Conservation (phyloP, 371 early-diverging fungal species). For the Haplosporangium sp. region DNA sequence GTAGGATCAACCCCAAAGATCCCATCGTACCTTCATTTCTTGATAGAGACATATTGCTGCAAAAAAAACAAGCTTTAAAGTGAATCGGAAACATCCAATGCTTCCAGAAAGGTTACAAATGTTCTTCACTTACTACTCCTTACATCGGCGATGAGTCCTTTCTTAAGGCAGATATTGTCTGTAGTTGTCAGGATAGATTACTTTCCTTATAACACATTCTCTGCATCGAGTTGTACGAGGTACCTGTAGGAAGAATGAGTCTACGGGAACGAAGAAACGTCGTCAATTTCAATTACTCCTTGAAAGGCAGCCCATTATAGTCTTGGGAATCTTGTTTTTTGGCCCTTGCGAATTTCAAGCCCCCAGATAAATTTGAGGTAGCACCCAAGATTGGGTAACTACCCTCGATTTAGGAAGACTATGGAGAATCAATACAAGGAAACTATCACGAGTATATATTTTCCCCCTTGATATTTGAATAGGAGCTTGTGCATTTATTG, state of each 20-base stretch:
- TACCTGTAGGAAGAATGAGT: slow-evolving; percentile 1
- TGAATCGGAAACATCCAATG: too few relatives aligned
- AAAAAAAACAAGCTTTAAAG: too few relatives aligned
- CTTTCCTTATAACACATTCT: slow-evolving; percentile 3
- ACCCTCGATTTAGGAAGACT: not conserved
- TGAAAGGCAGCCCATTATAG: not conserved
- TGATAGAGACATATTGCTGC: too few relatives aligned
- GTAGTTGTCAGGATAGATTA: not conserved
- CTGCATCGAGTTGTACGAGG: not conserved
- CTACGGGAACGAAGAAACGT: not conserved
- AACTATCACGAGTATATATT: too few relatives aligned
- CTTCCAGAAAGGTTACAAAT: too few relatives aligned
- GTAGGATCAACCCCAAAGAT: too few relatives aligned
- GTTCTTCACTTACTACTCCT: too few relatives aligned
- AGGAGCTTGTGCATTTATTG: too few relatives aligned
- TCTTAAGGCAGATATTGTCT: not conserved
- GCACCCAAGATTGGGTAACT: not conserved
- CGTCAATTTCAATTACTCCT: slow-evolving; percentile 5
- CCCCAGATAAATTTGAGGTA: not conserved
- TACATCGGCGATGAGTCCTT: not conserved
- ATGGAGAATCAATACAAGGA: not conserved
- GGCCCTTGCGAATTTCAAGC: not conserved
- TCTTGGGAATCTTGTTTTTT: not conserved
- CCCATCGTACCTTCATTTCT: too few relatives aligned
- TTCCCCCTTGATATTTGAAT: too few relatives aligned